phyloP scores from a whole-genome alignment of 2,329 filamentous ascomycete genomes.

The Colletotrichum horii region DNA sequence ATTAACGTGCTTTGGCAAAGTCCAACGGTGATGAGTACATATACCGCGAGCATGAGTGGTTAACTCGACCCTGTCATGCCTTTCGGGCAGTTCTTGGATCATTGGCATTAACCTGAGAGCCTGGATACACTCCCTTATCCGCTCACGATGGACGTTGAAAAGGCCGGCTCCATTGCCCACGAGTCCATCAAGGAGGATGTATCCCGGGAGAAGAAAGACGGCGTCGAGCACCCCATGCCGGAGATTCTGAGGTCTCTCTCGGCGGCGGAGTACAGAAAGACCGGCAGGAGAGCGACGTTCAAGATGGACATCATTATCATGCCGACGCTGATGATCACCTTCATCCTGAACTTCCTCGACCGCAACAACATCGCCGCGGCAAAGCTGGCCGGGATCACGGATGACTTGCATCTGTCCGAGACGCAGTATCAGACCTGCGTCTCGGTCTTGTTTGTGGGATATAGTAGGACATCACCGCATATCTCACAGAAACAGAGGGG shows the following conservation, averaged over 20 bases:
- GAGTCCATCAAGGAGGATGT: background rate
- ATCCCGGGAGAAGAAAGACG: background rate
- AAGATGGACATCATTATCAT: slow-evolving; percentile 1
- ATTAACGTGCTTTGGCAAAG: background rate
- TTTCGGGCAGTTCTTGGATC: background rate
- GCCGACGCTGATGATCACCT: slow-evolving; percentile 7
- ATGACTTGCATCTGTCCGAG: slow-evolving; percentile 20
- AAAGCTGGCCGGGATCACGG: slow-evolving; percentile 18
- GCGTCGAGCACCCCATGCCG: background rate
- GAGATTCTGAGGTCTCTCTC: slow-evolving; percentile 1
- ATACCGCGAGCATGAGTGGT: background rate
- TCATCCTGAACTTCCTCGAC: slow-evolving; percentile 3
- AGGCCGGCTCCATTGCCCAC: background rate
- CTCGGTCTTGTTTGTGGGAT: slow-evolving; percentile 35
- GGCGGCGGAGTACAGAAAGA: slow-evolving; percentile 16
- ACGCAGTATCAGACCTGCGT: slow-evolving; percentile 36
- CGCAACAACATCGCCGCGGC: slow-evolving; percentile 20
- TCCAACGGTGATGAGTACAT: background rate
- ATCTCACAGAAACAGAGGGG: background rate
- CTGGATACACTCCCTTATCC: background rate
- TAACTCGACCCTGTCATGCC: background rate
- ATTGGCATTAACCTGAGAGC: background rate
- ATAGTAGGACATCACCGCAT: background rate
- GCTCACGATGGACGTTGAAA: background rate
- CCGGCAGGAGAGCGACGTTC: slow-evolving; percentile 7